Conservation (phyloP, 345 rosid species). For the Citropsis articulata region DNA sequence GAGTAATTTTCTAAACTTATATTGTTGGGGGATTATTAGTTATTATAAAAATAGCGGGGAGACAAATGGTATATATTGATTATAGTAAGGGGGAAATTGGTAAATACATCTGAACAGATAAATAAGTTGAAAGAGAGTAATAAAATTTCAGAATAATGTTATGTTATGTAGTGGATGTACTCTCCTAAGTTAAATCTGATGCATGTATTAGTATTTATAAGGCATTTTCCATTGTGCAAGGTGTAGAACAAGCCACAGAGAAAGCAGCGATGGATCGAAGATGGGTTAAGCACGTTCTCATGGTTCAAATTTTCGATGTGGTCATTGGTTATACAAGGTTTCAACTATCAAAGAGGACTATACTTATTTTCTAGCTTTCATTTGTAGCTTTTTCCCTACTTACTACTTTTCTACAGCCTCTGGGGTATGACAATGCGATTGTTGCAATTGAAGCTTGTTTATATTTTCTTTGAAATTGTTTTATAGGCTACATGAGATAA, state of each 20-base stretch:
- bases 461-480: background rate
- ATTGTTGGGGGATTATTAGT: too few relatives aligned
- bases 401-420: background rate
- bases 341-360: background rate
- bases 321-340: background rate
- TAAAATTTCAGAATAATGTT: background rate
- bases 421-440: background rate
- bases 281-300: constrained; percentile 17
- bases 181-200: background rate
- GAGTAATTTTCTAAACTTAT: too few relatives aligned
- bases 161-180: background rate
- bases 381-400: background rate
- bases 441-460: background rate
- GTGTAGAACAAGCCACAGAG: constrained; percentile 38
- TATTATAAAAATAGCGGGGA: too few relatives aligned
- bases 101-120: background rate
- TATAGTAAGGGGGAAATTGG: too few relatives aligned
- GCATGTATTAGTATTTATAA: background rate
- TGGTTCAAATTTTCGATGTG: background rate
- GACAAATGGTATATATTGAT: too few relatives aligned
- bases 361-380: background rate
- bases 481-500: background rate
- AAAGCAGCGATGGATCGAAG: constrained; percentile 26
- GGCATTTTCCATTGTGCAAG: constrained; percentile 33
- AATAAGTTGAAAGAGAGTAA: background rate